Evolutionary conservation across 2,329 filamentous ascomycete genomes (phyloP), one percentile per base, ranked within the genome.

Genomic region (Scedosporium minutisporum): DNA sequence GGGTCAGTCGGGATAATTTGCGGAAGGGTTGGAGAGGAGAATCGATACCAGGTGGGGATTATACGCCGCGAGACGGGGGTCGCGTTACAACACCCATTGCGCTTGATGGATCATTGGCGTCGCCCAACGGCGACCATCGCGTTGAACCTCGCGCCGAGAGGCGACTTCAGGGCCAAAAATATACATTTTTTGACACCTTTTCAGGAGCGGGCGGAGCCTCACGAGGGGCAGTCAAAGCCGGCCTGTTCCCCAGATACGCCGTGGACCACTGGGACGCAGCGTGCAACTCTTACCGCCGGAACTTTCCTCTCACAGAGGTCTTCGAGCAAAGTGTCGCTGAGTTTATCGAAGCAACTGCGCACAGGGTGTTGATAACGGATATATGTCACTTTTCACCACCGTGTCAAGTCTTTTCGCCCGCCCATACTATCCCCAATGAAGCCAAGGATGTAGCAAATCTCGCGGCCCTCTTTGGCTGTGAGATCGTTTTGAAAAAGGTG

Each of bases 321-420:
- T 80, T 81, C 57, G 67, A 78, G 5, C 74, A 75, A 64, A 73
- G 80, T 0, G 73, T 83, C 0, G 71, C 81, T 1, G 86, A 88
- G 60, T 75, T 85, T 29, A 68, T 68, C 1, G 64, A 65, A 0
- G 66, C 73, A 0, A 69, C 72, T 2, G 61, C 7, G 21, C 60
- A 7, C 63, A 67, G 7, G 76, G 76, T 3, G 82, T 87, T 0
- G 57, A 51, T 63, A 57, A 61, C 63, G 10, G 90, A 95, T 66
- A 76, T 93, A 1, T 74, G 90, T 0, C 91, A 96, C 66, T 73
- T 92, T 0, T 91, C 88, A 0, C 90, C 89, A 0, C 90, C 91
- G 0, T 96, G 91, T 63, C 89, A 93, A 67, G 84, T 82, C 2
- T 93, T 87, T 71, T 93, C 89, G 0, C 84, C 85, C 0, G 88